Base-by-base conservation (phyloP, 768 basidiomycete genomes). In the Leccinum longicurvipes region DNA sequence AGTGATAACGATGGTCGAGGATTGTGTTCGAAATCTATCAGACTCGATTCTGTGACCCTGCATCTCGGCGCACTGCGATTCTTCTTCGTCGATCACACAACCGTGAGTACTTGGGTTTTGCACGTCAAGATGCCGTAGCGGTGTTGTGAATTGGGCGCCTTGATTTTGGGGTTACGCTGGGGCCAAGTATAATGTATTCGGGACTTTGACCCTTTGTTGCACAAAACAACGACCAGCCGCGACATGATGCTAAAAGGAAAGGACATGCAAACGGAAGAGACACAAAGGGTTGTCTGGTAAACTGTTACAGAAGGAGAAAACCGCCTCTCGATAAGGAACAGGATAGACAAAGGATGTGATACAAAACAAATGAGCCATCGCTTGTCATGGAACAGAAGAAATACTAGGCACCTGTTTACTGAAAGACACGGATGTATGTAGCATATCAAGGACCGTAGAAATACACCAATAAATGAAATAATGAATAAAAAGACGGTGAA, bases 331-430 rank as follows among this genome's bases (percentile, higher is more conserved):
- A 36, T n/a, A n/a, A 28, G 19, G 27, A 45, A 29, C 4, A 23
- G 14, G 9, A 42, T 8, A 44, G 31, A n/a, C 7, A 12, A 9
- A 17, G 28, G 41, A 31, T 12, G 31, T 17, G 42, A 44, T 54
- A 64, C 63, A 65, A 28, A 52, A 39, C 47, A 1, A 57, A 45
- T 14, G 36, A 31, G 28, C 27, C 45, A 52, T 47, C 28, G 19
- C 6, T 34, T 6, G 6, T 12, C 8, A 23, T 42, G n/a, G 36
- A 54, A 47, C 41, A 25, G 24, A 45, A 27, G 52, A 9, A 25
- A 34, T 10, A 10, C 14, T 17, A n/a, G 46, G 17, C 4, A 10
- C 17, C 32, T 31, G 19, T 54, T 19, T 41, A 15, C 21, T 39
- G 42, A n/a, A 10, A 24, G n/a, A 11, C 24, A 31, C 21, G 53